Percentiles rank a stretch among this genome's conserved stretches.
Conservation (phyloP, 1,284 basidiomycete species). For the Ceratobasidium sp. region DNA sequence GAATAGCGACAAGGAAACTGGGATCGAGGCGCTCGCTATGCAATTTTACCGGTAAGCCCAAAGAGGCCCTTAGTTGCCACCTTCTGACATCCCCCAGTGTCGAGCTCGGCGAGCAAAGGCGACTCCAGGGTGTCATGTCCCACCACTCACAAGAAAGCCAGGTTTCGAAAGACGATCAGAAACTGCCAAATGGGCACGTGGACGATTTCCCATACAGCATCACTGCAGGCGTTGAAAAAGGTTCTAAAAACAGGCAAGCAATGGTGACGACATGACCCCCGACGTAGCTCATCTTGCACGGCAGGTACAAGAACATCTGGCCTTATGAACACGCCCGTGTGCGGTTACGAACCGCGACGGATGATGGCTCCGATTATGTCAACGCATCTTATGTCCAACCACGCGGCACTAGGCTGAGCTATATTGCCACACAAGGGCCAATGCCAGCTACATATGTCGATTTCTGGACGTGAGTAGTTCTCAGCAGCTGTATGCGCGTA, state of each 20-base stretch:
- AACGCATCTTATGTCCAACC: conserved; percentile 94
- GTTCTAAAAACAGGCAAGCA: conserved; percentile 88
- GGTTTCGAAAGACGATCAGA: conserved; percentile 40
- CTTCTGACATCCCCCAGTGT: conserved; percentile 72
- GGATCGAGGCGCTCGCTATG: conserved; percentile 85
- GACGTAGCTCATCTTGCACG: conserved; percentile 33
- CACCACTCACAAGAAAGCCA: conserved; percentile 74
- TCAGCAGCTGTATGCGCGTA: conserved; percentile 28
- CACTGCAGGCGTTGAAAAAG: conserved; percentile 95
- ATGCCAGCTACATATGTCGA: conserved; percentile 90
- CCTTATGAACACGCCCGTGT: conserved; percentile 95
- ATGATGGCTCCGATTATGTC: conserved; percentile 86
- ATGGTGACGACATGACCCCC: conserved; percentile 1
- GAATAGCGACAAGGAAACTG: conserved; percentile 63
- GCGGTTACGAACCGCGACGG: conserved; percentile 66
- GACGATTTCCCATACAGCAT: conserved; percentile 87
- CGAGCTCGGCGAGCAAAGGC: conserved; percentile 89
- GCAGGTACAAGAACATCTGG: conserved; percentile 93
- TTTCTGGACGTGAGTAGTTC: conserved; percentile 90
- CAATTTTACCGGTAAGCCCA: conserved; percentile 77
- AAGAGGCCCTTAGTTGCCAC: not conserved
- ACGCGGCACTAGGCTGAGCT: conserved; percentile 80
- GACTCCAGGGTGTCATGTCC: conserved; percentile 92
- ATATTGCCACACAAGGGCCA: conserved; percentile 98
- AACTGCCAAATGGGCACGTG: conserved; percentile 19